phyloP scores from a whole-genome alignment of 495 filamentous ascomycete genomes.

The Trichoderma orchidacearum region DNA sequence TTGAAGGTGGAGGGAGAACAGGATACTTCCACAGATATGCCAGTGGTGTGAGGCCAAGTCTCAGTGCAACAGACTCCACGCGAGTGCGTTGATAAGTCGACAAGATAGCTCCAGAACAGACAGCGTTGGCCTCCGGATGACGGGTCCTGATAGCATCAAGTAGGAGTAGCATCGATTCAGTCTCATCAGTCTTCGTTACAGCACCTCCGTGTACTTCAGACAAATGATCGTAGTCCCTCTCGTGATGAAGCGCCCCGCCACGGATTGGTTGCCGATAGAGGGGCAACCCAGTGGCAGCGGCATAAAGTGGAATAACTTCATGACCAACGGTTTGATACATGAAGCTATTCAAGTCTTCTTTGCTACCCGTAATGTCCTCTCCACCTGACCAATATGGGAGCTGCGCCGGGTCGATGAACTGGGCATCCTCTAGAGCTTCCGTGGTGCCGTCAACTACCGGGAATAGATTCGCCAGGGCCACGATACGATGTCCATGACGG shows the following conservation, averaged over 20 bases:
- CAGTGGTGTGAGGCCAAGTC: slow-evolving; percentile 66
- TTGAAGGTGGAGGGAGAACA: slow-evolving; percentile 36
- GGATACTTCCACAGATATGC: slow-evolving; percentile 88
- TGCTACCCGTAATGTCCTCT: slow-evolving; percentile 18
- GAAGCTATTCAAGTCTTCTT: slow-evolving; percentile 80
- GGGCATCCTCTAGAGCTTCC: not conserved
- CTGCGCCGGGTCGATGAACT: not conserved
- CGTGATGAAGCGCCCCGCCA: slow-evolving; percentile 51
- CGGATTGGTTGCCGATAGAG: slow-evolving; percentile 64
- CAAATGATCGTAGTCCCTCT: slow-evolving; percentile 37
- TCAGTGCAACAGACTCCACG: slow-evolving; percentile 71
- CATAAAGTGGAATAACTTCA: slow-evolving; percentile 73
- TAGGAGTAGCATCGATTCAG: slow-evolving; percentile 69
- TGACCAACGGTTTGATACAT: slow-evolving; percentile 99
- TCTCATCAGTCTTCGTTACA: slow-evolving; percentile 49
- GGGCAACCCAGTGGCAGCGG: slow-evolving; percentile 59
- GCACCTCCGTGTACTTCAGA: not conserved
- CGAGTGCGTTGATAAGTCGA: slow-evolving; percentile 91
- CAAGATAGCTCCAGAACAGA: slow-evolving; percentile 84
- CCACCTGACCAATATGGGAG: not conserved
- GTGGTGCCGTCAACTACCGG: slow-evolving; percentile 26
- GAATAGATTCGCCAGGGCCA: slow-evolving; percentile 81
- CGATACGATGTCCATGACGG: slow-evolving; percentile 68
- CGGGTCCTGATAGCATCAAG: slow-evolving; percentile 43
- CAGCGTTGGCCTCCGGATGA: slow-evolving; percentile 68